Evolutionary conservation across 129 eudicot species (phyloP), one percentile per base, ranked within the genome.

Genomic region (Artemisia argyi): DNA sequence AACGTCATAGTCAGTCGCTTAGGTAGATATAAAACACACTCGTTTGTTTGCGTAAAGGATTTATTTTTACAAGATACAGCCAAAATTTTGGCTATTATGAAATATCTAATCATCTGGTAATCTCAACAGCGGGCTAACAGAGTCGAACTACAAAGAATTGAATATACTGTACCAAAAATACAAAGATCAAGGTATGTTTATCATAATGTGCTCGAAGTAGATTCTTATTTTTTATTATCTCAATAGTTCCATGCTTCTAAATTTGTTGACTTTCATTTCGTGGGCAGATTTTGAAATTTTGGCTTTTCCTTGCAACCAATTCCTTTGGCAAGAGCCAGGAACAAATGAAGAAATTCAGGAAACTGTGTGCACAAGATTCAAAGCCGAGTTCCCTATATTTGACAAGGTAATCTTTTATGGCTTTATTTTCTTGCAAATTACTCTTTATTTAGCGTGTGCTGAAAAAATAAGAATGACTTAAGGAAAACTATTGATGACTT

Each of bases 251-350:
- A 77, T 69, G 57, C 47, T 61, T 60, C 26, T 61, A 7, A 65
- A 56, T 64, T 26, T 52, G n/a, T 70, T 17, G 20, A 24, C 24
- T 15, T 44, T 59, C 24, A 46, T 26, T 44, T 73, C 52, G 30
- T 47, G 49, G 57, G 68, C 82, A 91, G 97, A 87, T 76, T 79
- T 91, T 32, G 97, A 91, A 81, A 91, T 91, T 53, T 83, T 91
- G 73, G 97, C 96, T 79, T 88, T 88, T 81, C 97, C 96, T 39
- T 86, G 97, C 85, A 91, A 91, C 75, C 97, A 91, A 66, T 91
- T 91, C 77, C 90, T 79, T 64, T 80, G 85, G 83, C 97, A 91
- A 86, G 97, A 91, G 73, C 96, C 97, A 17, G 97, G 97, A 81
- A 91, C 87, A 61, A 91, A 82, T 79, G 97, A 91, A 63, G 96